Evolutionary conservation across 2,329 filamentous ascomycete species (phyloP).

Genomic region (Fonsecaea pugnacius): DNA sequence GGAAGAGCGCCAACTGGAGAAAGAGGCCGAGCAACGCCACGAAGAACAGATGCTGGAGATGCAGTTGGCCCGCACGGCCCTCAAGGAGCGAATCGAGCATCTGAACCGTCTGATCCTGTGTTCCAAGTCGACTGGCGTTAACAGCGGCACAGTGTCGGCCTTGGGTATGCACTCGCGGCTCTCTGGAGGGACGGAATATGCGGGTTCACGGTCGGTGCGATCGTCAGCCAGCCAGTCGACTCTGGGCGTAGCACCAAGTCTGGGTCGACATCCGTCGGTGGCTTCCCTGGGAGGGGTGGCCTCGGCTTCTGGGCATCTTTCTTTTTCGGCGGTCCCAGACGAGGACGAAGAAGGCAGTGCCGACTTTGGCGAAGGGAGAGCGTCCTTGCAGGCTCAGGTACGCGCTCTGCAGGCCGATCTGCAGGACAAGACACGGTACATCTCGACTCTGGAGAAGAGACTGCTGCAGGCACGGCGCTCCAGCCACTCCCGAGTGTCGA

Average conservation of each 20-base stretch:
- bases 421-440: conserved; percentile 96
- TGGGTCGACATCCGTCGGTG: conserved; percentile 70
- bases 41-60: conserved; percentile 99
- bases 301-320: conserved; percentile 40
- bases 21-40: conserved; percentile 82
- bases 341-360: conserved; percentile 72
- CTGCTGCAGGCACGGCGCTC: conserved; percentile 86
- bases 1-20: conserved; percentile 70
- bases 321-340: conserved; percentile 44
- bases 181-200: conserved; percentile 51
- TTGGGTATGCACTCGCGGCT: conserved; percentile 67
- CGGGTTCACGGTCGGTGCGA: conserved; percentile 60
- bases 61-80: conserved; percentile 90
- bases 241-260: conserved; percentile 52
- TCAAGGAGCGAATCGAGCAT: conserved; percentile 97
- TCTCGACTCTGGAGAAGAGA: conserved; percentile 88
- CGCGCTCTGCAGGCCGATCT: conserved; percentile 92
- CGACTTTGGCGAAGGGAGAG: conserved; percentile 84
- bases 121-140: conserved; percentile 94
- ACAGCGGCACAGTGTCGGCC: conserved; percentile 74
- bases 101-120: conserved; percentile 92
- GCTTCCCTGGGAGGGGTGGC: conserved; percentile 61
- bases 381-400: conserved; percentile 82
- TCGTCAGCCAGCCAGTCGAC: conserved; percentile 72
- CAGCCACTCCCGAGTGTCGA: conserved; percentile 84